These are phyloP conservation scores for Sporisorium scitamineum DNA, from an alignment of 1,284 basidiomycete species.

Conservation along the genomic window DNA sequence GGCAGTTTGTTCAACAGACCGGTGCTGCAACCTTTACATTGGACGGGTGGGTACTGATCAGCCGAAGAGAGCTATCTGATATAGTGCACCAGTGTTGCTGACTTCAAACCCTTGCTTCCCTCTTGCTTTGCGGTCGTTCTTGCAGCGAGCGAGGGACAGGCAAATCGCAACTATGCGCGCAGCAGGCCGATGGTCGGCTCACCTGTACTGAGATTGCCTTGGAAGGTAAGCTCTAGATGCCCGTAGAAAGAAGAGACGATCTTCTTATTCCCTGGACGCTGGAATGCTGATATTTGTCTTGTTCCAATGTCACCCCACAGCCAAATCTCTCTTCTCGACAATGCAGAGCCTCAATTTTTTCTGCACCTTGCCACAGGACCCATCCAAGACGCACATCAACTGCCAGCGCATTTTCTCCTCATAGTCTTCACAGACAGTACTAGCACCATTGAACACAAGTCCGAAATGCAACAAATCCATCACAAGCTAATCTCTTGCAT, in stretches of 20 bases:
- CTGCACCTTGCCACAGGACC: conserved; percentile 55
- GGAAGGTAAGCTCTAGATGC: conserved; percentile 38
- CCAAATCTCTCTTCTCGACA: conserved; percentile 52
- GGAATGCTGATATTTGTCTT: neutral
- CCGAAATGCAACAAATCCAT: neutral
- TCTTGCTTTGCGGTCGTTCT: neutral
- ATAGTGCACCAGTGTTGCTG: neutral
- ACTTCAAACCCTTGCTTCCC: neutral
- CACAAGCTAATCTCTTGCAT: neutral
- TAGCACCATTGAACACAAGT: neutral
- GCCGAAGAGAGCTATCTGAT: neutral
- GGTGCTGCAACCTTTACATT: conserved; percentile 39
- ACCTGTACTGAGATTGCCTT: conserved; percentile 51
- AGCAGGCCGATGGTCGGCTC: conserved; percentile 37
- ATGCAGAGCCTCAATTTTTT: conserved; percentile 61
- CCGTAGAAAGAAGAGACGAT: neutral
- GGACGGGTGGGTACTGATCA: conserved; percentile 36
- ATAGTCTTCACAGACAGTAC: conserved; percentile 7
- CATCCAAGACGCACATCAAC: conserved; percentile 54
- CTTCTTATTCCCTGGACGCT: neutral
- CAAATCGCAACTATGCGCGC: conserved; percentile 43
- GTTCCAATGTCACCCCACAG: conserved; percentile 12
- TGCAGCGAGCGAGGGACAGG: conserved; percentile 44
- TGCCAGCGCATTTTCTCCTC: conserved; percentile 51
- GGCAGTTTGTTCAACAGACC: conserved; percentile 40